Evolutionary conservation across 176 grass and related monocot species (phyloP).

Genomic region (Eleusine coracana): DNA sequence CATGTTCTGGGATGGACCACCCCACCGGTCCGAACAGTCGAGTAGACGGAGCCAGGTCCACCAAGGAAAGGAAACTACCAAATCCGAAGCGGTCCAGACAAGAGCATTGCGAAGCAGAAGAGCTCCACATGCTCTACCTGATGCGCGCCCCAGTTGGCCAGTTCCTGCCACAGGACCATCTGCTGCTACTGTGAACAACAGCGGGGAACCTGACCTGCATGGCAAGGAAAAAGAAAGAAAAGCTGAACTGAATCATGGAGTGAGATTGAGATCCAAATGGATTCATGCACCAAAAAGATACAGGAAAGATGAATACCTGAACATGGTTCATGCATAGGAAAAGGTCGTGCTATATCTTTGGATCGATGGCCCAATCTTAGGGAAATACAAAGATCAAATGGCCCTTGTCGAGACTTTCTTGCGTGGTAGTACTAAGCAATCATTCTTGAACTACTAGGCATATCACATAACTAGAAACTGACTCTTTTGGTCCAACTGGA

Average conservation of each 20-base stretch:
- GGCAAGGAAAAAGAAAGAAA: constrained; percentile 10
- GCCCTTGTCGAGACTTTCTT: constrained; percentile 4
- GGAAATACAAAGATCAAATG: constrained; percentile 30
- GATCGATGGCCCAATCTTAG: constrained; percentile 7
- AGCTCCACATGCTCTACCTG: constrained; percentile 41
- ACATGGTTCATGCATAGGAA: constrained; percentile 23
- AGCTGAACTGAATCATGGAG: background rate
- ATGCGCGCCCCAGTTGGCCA: constrained; percentile 26
- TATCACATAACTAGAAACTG: constrained; percentile 11
- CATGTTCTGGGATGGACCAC: constrained; percentile 23
- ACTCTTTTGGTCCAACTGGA: constrained; percentile 10
- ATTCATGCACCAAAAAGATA: constrained; percentile 13
- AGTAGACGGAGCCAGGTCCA: background rate
- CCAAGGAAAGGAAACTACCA: background rate
- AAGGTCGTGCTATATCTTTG: constrained; percentile 4
- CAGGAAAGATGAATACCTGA: background rate
- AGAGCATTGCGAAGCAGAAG: background rate
- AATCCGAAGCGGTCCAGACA: background rate
- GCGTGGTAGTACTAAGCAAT: background rate
- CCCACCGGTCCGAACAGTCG: background rate
- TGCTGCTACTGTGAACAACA: constrained; percentile 20
- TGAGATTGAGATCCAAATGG: constrained; percentile 13
- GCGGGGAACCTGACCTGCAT: constrained; percentile 18
- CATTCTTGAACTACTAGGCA: background rate
- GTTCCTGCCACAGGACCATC: constrained; percentile 23